These are phyloP conservation scores for Pseudogymnoascus sp. DNA, from an alignment of 2,329 filamentous ascomycete species.

Conservation along the genomic window DNA sequence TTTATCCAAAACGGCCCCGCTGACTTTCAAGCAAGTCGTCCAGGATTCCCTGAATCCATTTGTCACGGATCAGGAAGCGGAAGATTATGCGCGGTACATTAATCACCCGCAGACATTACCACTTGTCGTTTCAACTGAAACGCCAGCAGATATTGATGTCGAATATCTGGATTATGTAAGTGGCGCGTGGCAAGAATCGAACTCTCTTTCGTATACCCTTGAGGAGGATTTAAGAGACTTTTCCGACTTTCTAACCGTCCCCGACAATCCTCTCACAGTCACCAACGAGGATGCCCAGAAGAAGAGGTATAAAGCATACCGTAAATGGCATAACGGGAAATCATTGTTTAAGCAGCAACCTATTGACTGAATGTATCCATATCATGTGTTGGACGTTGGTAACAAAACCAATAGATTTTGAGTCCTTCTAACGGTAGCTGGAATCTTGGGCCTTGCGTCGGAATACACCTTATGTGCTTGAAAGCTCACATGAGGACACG, in stretches of 20 bases:
- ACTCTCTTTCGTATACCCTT: slow-evolving; percentile 31
- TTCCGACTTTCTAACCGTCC: slow-evolving; percentile 66
- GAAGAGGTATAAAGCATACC: slow-evolving; percentile 94
- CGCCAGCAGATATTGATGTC: slow-evolving; percentile 50
- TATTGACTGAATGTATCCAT: slow-evolving; percentile 33
- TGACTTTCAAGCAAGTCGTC: slow-evolving; percentile 82
- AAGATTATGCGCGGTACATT: slow-evolving; percentile 85
- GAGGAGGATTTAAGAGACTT: slow-evolving; percentile 69
- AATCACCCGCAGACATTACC: slow-evolving; percentile 84
- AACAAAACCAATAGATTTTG: background rate
- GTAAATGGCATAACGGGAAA: slow-evolving; percentile 91
- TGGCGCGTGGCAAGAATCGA: slow-evolving; percentile 51
- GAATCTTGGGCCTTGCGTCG: background rate
- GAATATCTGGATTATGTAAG: slow-evolving; percentile 80
- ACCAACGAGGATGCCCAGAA: slow-evolving; percentile 79
- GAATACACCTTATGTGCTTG: background rate
- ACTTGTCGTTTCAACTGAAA: slow-evolving; percentile 66
- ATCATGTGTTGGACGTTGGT: background rate
- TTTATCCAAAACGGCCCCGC: slow-evolving; percentile 77
- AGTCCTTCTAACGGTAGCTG: background rate
- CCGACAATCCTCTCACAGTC: slow-evolving; percentile 80
- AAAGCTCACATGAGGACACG: background rate
- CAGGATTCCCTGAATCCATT: slow-evolving; percentile 79
- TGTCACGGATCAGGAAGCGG: slow-evolving; percentile 67
- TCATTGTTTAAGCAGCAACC: slow-evolving; percentile 91